Conservation (phyloP, 1,139 yeast genomes). For the Blastobotrys proliferans region DNA sequence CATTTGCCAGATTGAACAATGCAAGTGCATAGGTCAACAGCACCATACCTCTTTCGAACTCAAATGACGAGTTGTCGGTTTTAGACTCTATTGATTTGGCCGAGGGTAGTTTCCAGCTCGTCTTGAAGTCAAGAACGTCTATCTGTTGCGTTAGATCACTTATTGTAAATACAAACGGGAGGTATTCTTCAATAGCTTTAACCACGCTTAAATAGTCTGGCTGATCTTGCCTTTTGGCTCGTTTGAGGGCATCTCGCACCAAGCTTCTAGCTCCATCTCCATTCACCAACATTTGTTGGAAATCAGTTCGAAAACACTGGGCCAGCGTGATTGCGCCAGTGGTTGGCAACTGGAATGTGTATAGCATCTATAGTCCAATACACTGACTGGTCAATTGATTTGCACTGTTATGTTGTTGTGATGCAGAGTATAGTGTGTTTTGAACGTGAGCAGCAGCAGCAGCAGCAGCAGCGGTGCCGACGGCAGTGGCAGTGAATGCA, state of each 20-base stretch:
- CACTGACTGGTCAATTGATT: no score
- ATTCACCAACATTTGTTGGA: constrained; percentile 26
- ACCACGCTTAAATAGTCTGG: constrained; percentile 31
- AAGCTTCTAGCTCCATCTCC: constrained; percentile 33
- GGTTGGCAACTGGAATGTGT: constrained; percentile 30
- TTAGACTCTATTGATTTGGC: constrained; percentile 20
- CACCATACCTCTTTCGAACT: constrained; percentile 32
- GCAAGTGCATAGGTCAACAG: constrained; percentile 32
- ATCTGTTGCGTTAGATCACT: constrained; percentile 9
- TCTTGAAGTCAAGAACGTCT: constrained; percentile 11
- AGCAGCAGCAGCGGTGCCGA: neutral
- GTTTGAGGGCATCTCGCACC: constrained; percentile 30
- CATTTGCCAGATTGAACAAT: constrained; percentile 24
- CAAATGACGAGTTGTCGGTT: constrained; percentile 27
- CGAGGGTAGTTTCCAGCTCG: constrained; percentile 32
- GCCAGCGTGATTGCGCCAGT: constrained; percentile 29
- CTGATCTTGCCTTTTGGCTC: constrained; percentile 30
- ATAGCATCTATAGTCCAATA: no score
- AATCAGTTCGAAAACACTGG: constrained; percentile 24
- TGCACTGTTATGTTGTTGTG: neutral
- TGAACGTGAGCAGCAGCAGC: constrained; percentile 2
- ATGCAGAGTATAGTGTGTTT: neutral
- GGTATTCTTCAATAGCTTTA: constrained; percentile 32
- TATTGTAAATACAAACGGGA: constrained; percentile 29
- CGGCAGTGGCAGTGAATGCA: no score